Evolutionary conservation across 2,329 filamentous ascomycete genomes (phyloP), one percentile per base, ranked within the genome.

Genomic region (Colletotrichum orbiculare): DNA sequence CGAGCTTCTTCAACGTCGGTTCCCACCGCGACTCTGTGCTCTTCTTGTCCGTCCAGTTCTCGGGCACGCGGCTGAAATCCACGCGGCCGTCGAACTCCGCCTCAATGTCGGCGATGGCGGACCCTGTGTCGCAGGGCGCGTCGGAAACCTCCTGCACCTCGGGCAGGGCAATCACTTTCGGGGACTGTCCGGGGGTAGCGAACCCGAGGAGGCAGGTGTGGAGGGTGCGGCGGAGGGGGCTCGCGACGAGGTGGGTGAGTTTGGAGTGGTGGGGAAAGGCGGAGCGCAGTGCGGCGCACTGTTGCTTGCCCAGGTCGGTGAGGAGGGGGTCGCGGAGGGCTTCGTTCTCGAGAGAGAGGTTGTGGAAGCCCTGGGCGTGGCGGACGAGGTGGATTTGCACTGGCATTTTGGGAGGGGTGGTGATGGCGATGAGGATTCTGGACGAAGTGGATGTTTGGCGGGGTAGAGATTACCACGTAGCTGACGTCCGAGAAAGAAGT

Each of bases 361-460:
- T 97, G 84, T 97, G 94, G 74, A 87, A 88, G 78, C 93, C 94
- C 79, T 93, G 83, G 11, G 89, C 91, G 76, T 93, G 91, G 77
- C 91, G 90, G 71, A 93, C 86, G 69, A 91, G 82, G 76, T 91
- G 87, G 69, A 92, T 80, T 47, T 82, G 86, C 34, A 83, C 81
- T 2, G 81, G 75, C 84, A 87, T 86, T 56, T 45, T 73, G 34
- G 39, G 38, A 41, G 38, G 38, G 13, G 38, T 41, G 43, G 15
- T 33, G 38, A 38, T 57, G 13, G 10, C 8, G 0, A 45, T n/a
- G n/a, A 35, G 2, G 13, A n/a, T 15, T 37, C 6, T 10, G 7
- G 39, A 45, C 33, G 38, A 45, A 6, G 17, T 3, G 37, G 43
- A 47, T 34, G 34, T 39, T 43, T 46, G 53, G 42, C 37, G 37